A percentile compares a stretch with the other conserved stretches of the same genome.
Evolutionary conservation across 2,329 filamentous ascomycete species (phyloP).

Genomic region (Fusarium albosuccineum): DNA sequence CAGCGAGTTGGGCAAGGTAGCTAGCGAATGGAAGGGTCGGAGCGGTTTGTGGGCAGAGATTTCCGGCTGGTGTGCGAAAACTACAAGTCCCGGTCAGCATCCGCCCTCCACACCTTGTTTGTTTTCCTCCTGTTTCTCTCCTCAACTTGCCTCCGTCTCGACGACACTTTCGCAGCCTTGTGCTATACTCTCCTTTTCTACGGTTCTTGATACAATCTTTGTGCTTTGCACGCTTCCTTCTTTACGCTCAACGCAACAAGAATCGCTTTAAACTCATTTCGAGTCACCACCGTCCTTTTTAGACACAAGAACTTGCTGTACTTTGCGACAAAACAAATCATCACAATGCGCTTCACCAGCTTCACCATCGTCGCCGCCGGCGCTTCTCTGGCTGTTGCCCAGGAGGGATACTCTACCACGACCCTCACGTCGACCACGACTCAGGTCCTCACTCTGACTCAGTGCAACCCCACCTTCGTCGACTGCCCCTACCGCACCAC

Average conservation of each 20-base stretch:
- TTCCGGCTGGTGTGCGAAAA: slow-evolving; percentile 42
- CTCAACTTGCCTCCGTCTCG: slow-evolving; percentile 37
- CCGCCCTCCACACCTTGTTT: slow-evolving; percentile 30
- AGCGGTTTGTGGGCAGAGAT: slow-evolving; percentile 34
- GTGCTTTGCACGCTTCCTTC: slow-evolving; percentile 40
- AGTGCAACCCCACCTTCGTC: slow-evolving; percentile 59
- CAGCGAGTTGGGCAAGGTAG: slow-evolving; percentile 5
- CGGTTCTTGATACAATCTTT: slow-evolving; percentile 29
- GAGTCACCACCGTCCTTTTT: slow-evolving; percentile 25
- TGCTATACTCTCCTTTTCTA: slow-evolving; percentile 37
- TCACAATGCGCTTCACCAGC: slow-evolving; percentile 62
- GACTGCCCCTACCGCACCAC: slow-evolving; percentile 57
- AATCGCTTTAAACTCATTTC: slow-evolving; percentile 19
- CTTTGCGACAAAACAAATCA: slow-evolving; percentile 28
- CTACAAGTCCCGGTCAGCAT: slow-evolving; percentile 45
- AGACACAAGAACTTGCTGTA: slow-evolving; percentile 17
- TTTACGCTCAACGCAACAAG: slow-evolving; percentile 32
- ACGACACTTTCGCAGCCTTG: slow-evolving; percentile 36
- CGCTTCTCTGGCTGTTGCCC: slow-evolving; percentile 54
- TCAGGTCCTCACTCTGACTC: slow-evolving; percentile 61
- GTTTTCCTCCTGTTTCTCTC: slow-evolving; percentile 22
- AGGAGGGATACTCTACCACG: slow-evolving; percentile 49
- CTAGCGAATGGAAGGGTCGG: slow-evolving; percentile 14
- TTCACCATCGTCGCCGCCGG: slow-evolving; percentile 58
- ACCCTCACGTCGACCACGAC: slow-evolving; percentile 60